Percentiles rank a stretch among this genome's conserved stretches.
phyloP scores from a whole-genome alignment of 73 alveolate species.

The Paramecium biaurelia region DNA sequence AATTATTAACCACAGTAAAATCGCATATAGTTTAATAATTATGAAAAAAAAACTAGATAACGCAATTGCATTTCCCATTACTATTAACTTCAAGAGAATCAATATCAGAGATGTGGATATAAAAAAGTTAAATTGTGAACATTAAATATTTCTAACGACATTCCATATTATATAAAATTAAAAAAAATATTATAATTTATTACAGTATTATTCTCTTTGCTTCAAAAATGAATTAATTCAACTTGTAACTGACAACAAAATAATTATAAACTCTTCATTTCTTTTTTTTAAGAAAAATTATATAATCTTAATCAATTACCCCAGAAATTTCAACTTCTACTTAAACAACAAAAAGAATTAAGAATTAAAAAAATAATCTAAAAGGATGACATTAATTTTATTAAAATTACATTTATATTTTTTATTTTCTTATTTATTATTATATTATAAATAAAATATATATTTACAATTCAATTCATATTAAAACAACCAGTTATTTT shows the following conservation, averaged over 20 bases:
- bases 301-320: not conserved
- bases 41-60: not conserved
- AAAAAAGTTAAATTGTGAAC: not conserved
- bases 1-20: not conserved
- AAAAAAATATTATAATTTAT: not conserved
- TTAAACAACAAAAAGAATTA: not conserved
- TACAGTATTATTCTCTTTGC: not conserved
- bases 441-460: not conserved
- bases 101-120: not conserved
- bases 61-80: not conserved
- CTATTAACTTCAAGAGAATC: not conserved
- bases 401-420: not conserved
- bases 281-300: not conserved
- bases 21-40: not conserved
- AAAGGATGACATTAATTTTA: not conserved
- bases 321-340: not conserved
- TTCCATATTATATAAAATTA: not conserved
- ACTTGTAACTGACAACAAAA: not conserved
- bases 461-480: not conserved
- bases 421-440: not conserved
- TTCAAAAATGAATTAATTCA: not conserved
- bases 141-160: not conserved
- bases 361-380: not conserved
- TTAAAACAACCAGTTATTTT: not conserved
- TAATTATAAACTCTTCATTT: not conserved